Evolutionary conservation across 305 asterid species (phyloP), one percentile per base, ranked within the genome.

Genomic region (Fraxinus albicans): DNA sequence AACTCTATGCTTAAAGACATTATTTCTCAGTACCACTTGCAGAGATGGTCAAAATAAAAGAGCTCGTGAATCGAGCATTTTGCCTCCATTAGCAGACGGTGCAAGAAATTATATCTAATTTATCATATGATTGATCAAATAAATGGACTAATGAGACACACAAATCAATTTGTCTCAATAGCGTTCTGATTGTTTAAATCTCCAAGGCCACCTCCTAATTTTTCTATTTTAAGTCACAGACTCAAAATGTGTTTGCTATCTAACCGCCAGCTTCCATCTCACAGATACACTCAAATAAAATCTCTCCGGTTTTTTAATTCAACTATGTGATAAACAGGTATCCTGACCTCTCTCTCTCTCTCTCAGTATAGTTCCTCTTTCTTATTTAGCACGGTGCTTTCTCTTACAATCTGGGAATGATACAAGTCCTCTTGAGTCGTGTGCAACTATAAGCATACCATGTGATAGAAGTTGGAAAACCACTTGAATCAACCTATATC

Each of bases 401-500:
- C 25, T 58, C 10, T 58, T 58, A 58, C 27, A 19, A 7, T 67
- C 74, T 67, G 34, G 35, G 34, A 67, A 29, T 67, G 36, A 67
- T 67, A 67, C 8, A 67, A 67, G 8, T 35, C 1, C 25, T 5
- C 13, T 25, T 25, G 36, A 10, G 17, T 10, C 5, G 19, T 25
- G 81, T n/a, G 27, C 73, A 72, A 47, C 55, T 77, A 65, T 80
- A 63, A 77, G 85, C 80, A 74, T 73, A 84, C 80, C 73, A 77
- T 35, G 70, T 73, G 34, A 58, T 76, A 78, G 69, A 77, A 47
- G 73, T 53, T 77, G 67, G 33, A 83, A 89, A 81, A 87, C 78
- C 84, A 84, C 85, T 82, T 78, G 79, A 87, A 80, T 88, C 91
- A 84, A 89, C 87, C 91, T 86, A 85, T 81, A 83, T 83, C 82